A percentile compares a stretch with the other conserved stretches of the same genome.
phyloP scores from a whole-genome alignment of 2,329 filamentous ascomycete species.

The Emmonsia crescens region DNA sequence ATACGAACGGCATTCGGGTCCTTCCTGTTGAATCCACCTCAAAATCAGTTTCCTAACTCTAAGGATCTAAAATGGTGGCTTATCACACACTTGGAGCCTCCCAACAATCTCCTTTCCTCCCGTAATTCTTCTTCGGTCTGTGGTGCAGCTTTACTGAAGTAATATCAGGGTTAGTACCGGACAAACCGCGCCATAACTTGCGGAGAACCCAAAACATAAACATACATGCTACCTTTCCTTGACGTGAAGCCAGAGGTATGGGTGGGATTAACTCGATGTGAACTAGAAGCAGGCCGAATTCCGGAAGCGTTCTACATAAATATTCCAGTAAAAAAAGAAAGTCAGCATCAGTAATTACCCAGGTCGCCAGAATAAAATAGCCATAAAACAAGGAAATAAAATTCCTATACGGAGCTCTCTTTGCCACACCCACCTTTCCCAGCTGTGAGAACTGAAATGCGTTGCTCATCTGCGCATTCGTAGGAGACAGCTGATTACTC shows the following conservation, averaged over 20 bases:
- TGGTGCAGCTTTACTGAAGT: not conserved
- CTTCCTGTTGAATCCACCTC: not conserved
- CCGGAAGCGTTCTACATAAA: not conserved
- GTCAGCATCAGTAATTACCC: not conserved
- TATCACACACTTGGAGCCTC: conserved; percentile 4
- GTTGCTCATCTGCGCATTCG: not conserved
- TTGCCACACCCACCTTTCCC: not conserved
- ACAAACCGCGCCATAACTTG: too few relatives aligned
- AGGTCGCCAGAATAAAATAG: not conserved
- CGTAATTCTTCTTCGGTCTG: conserved; percentile 2
- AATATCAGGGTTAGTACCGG: not conserved
- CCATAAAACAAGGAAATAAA: not conserved
- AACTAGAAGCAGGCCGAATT: not conserved
- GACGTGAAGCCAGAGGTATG: not conserved
- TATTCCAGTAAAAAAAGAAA: not conserved
- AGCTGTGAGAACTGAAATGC: not conserved
- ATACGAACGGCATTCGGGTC: conserved; percentile 1
- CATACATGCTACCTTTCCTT: not conserved
- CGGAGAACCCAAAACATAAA: not conserved
- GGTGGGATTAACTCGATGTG: not conserved
- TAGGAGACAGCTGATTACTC: conserved; percentile 13
- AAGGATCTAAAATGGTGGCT: not conserved
- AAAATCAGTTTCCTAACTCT: not conserved
- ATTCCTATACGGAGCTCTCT: not conserved
- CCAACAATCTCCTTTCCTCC: conserved; percentile 9